Evolutionary conservation across 1,284 basidiomycete genomes (phyloP), one percentile per base, ranked within the genome.

Genomic region (Peniophora sp.): DNA sequence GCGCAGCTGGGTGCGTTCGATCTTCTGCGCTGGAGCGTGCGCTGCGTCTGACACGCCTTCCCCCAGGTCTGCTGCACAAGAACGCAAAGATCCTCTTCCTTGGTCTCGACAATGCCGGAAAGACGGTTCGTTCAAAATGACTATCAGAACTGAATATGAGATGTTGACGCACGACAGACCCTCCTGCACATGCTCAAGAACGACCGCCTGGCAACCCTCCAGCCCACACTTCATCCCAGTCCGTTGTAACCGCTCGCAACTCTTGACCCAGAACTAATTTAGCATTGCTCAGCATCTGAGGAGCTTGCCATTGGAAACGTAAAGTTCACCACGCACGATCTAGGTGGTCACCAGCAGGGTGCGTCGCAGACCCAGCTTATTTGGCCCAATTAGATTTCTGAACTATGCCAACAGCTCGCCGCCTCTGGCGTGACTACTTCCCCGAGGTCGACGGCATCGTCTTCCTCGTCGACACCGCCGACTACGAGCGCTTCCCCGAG

Each of bases 161-260:
- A 10, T 36, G 34, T 10, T 51, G 9, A 8, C 19, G 20, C 46
- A 27, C 14, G 10, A 39, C 23, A 99, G 95, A 99, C 97, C 39
- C 81, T 99, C 49, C 73, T 99, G 61, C 97, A 99, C 74, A 99
- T 99, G 97, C 79, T 99, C 65, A 99, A 99, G 81, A 99, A 99
- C 65, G 97, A 99, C 77, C 83, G 97, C 61, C 81, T 99, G 55
- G 97, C 97, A 23, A 97, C 94, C 24, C 78, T 99, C 59, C 97
- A 99, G 72, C 97, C 97, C 34, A 99, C 97, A 27, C 88, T 98
- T 53, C 96, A 99, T 70, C 97, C 97, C n/a, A 98, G 95, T 97
- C 67, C 62, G 75, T 69, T 25, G 23, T 55, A 43, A 52, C 48
- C 19, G 45, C 45, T 52, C 36, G 52, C n/a, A n/a, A n/a, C n/a